Evolutionary conservation across 2,329 filamentous ascomycete genomes (phyloP).

Genomic region (Cercospora sesami): DNA sequence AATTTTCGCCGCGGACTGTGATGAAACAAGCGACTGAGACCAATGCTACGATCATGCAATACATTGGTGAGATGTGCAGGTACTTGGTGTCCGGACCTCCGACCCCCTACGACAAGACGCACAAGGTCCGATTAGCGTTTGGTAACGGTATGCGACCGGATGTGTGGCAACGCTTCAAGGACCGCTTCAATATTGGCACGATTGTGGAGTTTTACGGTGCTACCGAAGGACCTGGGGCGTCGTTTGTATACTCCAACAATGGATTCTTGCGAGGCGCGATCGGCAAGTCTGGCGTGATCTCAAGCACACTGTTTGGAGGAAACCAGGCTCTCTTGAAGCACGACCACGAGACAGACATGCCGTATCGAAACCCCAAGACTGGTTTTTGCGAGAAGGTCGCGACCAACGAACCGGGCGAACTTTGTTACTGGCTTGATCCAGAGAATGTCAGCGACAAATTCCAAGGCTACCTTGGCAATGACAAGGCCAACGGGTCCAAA

Average conservation of each 20-base stretch:
- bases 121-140: conserved; percentile 72
- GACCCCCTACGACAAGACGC: conserved; percentile 67
- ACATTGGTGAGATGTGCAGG: conserved; percentile 83
- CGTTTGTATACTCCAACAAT: conserved; percentile 73
- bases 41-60: conserved; percentile 75
- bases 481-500: conserved; percentile 69
- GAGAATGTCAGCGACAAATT: conserved; percentile 64
- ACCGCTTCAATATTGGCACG: conserved; percentile 57
- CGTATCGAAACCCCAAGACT: conserved; percentile 66
- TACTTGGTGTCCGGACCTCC: conserved; percentile 71
- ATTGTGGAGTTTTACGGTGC: conserved; percentile 44
- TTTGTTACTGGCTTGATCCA: conserved; percentile 70
- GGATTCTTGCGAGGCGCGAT: conserved; percentile 74
- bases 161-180: conserved; percentile 74
- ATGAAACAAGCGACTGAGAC: conserved; percentile 73
- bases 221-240: conserved; percentile 59
- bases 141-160: conserved; percentile 85
- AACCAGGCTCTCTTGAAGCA: conserved; percentile 64
- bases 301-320: conserved; percentile 54
- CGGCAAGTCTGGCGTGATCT: conserved; percentile 68
- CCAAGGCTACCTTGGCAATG: conserved; percentile 79
- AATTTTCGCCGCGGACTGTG: conserved; percentile 75
- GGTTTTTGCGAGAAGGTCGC: conserved; percentile 65
- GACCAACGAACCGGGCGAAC: conserved; percentile 68
- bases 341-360: conserved; percentile 69